Base-by-base conservation (phyloP, 345 rosid species). In the Balakata baccata region DNA sequence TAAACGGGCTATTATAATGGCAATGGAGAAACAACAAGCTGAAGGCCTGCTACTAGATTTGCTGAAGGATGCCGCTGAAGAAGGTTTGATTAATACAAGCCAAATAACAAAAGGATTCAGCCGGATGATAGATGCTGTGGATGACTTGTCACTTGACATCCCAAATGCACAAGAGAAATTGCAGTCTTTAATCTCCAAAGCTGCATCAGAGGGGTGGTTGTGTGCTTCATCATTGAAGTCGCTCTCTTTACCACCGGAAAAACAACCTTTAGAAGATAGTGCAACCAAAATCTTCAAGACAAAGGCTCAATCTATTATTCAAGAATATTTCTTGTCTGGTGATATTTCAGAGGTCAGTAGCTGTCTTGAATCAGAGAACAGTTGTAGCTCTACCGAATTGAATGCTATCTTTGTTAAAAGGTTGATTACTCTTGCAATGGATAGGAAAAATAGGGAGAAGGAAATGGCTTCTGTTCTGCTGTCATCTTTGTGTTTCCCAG, bases 391-490 rank as follows among this genome's bases (percentile, higher is more conserved):
- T 7, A 50, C 82, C 51, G 88, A 90, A 74, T 82, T 93, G 37
- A 90, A 88, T 61, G 77, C 96, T 10, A 88, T 89, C 52, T 93
- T 93, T 76, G 79, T 90, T 71, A 90, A 93, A 81, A 89, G 77
- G 76, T 75, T 90, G 68, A 83, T 93, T 80, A 93, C 93, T 53
- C 74, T 90, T 45, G 91, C 96, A 45, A 92, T 92, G 96, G 98
- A 92, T 49, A 73, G 93, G 49, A 92, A 90, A 82, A 90, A 92
- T 51, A 82, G 96, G 77, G 98, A 92, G 83, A 93, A 89, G 69
- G 98, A 90, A 80, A 93, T 90, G 98, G 94, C 98, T 39, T 93
- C 92, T 53, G 88, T 90, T 70, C 77, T 93, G 57, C 75, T 93
- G 11, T 90, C 90, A 50, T 90, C 96, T 37, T 77, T 93, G 59